Evolutionary conservation across 768 basidiomycete species (phyloP), one percentile per base, ranked within the genome.

Genomic region (Mycena pura): DNA sequence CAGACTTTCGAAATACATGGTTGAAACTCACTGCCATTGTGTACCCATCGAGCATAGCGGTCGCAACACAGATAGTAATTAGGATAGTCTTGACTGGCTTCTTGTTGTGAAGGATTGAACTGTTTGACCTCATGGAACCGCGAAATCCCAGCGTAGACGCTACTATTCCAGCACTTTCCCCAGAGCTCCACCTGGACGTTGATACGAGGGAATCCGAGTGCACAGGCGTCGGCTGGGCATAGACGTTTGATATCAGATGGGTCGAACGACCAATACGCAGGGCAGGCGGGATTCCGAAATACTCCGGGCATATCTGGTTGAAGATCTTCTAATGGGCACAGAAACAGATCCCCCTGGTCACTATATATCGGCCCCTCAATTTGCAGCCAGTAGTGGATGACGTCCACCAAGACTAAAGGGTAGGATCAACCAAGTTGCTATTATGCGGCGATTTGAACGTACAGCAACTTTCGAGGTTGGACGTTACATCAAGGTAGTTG

Each of bases 201-300:
- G n/a, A 52, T 52, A 52, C 9, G 19, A 9, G 50, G 50, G 19
- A 52, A 52, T 27, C 50, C 50, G 24, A 39, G 36, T 14, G 15
- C 29, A 6, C 17, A 17, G 27, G 50, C 50, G 5, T 52, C 50
- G n/a, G 39, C 25, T n/a, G 19, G 6, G 5, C 24, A 17, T 6
- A 52, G 36, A 39, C 38, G 50, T 8, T 52, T 7, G 14, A 27
- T 52, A 17, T 38, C 50, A 19, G 36, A 38, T 6, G 22, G 50
- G 38, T 52, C 50, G 25, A 52, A 29, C 24, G 50, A 52, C 50
- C 50, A 52, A 28, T 52, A 52, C 15, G 38, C 50, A 1, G 36
- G 25, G 15, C 36, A 52, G 14, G 39, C 50, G 50, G 38, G 50
- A 38, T 17, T 11, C 17, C 29, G 34, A 32, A 52, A 52, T 38